A percentile compares a stretch with the other conserved stretches of the same genome.
Conservation (phyloP, 2,329 filamentous ascomycete genomes). For the Microcyclospora tardicrescens region DNA sequence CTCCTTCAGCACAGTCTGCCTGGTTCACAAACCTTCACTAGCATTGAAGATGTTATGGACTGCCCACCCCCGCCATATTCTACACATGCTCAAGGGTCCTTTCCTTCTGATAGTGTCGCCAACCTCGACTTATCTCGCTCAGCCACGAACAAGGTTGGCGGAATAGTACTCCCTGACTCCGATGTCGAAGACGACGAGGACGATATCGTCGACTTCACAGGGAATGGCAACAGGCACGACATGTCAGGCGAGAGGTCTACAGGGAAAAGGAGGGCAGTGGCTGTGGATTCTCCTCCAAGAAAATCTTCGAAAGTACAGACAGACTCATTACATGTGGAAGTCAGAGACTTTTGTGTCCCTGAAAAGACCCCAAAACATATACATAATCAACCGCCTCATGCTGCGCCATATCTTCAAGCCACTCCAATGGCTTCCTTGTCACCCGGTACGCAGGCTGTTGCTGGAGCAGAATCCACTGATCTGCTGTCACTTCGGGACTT, state of each 20-base stretch:
- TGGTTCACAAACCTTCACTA: conserved; percentile 3
- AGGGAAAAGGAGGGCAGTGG: conserved; percentile 5
- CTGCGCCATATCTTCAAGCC: no score
- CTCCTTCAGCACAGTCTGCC: not conserved
- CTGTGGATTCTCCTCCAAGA: conserved; percentile 1
- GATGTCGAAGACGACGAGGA: conserved; percentile 15
- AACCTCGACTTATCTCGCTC: conserved; percentile 2
- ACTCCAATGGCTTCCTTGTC: no score
- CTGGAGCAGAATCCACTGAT: no score
- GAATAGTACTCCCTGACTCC: conserved; percentile 11
- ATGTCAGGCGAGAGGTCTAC: conserved; percentile 1
- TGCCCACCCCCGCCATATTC: conserved; percentile 33
- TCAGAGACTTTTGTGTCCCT: no score
- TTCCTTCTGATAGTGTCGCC: not conserved
- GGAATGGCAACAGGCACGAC: conserved; percentile 1
- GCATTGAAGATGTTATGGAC: conserved; percentile 27
- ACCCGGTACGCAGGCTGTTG: conserved; percentile 4
- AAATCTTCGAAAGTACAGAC: conserved; percentile 5
- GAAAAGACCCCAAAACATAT: no score
- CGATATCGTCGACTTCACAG: conserved; percentile 15
- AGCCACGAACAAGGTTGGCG: not conserved
- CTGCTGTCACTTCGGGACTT: no score
- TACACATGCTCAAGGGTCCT: conserved; percentile 22
- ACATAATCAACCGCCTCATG: not conserved
- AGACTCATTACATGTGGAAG: not conserved